These are phyloP conservation scores for Scheffersomyces amazonensis DNA, from an alignment of 805 yeast species.

Conservation along the genomic window DNA sequence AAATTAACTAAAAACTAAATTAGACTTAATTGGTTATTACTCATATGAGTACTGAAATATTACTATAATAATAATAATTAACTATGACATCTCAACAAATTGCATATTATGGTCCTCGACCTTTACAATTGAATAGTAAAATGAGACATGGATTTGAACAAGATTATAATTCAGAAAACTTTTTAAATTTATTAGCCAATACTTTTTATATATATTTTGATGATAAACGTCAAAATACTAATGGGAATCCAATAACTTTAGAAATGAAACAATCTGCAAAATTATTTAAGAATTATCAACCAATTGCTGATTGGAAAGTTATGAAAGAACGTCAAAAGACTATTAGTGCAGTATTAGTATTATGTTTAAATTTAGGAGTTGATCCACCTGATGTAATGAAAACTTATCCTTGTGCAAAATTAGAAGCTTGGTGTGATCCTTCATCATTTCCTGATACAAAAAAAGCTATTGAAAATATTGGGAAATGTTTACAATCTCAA, in stretches of 20 bases:
- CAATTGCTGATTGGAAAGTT: constrained; percentile 85
- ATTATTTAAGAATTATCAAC: constrained; percentile 53
- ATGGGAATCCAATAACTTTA: constrained; percentile 72
- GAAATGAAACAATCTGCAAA: constrained; percentile 46
- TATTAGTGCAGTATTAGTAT: constrained; percentile 85
- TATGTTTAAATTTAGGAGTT: constrained; percentile 90
- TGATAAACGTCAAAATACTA: constrained; percentile 87
- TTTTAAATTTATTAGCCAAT: constrained; percentile 55
- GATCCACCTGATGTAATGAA: constrained; percentile 96
- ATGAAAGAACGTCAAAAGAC: constrained; percentile 91
- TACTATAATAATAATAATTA: no score
- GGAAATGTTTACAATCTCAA: constrained; percentile 81
- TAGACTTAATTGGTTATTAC: no score
- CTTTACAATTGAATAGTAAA: constrained; percentile 48
- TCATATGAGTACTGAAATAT: no score
- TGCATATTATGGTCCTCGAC: constrained; percentile 26
- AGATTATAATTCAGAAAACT: constrained; percentile 56
- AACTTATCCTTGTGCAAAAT: constrained; percentile 87
- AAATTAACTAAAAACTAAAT: no score
- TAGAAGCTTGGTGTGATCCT: constrained; percentile 95
- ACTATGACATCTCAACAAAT: constrained; percentile 1
- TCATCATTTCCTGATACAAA: constrained; percentile 75
- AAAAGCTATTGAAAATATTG: constrained; percentile 88
- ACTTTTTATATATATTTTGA: constrained; percentile 83
- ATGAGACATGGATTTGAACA: constrained; percentile 67